Evolutionary conservation across 208 protist species (phyloP), one percentile per base, ranked within the genome.

Genomic region (Leishmania gerbilli): DNA sequence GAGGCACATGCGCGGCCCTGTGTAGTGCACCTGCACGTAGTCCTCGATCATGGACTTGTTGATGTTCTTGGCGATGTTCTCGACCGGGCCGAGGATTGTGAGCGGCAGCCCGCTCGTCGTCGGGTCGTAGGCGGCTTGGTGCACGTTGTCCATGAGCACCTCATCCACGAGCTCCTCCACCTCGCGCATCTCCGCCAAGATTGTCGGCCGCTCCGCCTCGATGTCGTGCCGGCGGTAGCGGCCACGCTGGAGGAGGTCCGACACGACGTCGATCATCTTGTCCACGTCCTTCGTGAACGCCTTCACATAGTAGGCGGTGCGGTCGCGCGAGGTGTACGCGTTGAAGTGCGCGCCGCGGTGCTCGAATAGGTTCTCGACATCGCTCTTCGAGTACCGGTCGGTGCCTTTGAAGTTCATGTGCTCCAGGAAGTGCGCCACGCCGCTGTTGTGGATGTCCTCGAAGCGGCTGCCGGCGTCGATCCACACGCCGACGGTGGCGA

Each of bases 381-480:
- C 90, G 24, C 87, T 49, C 83, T 97, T 95, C 8, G 96, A 95
- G 81, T 98, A 98, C 40, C 87, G 94, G 8, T 90, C 82, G 9
- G 99, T 99, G 45, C 99, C 99, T 79, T 99, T 99, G 89, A 99
- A 99, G 84, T 98, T 96, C 97, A 99, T 99, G 89, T 99, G 99
- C 91, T 99, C 99, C 1, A 99, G 91, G 81, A 99, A 99, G 84
- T 99, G 99, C 45, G 99, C 99, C 31, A 98, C 95, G 69, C 99
- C 99, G 88, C 99, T 99, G 91, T 99, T 99, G 40, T 92, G 80
- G n/a, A 95, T 86, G 31, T 89, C 98, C 93, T 99, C 99, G 77
- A 98, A 99, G 49, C 98, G 96, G 79, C 93, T 98, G 64, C 99
- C 99, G 7, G 98, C 94, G 84, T 99, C 98, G 51, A 99, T 99